Conservation (phyloP, 495 filamentous ascomycete genomes). For the Tuber indicum region DNA sequence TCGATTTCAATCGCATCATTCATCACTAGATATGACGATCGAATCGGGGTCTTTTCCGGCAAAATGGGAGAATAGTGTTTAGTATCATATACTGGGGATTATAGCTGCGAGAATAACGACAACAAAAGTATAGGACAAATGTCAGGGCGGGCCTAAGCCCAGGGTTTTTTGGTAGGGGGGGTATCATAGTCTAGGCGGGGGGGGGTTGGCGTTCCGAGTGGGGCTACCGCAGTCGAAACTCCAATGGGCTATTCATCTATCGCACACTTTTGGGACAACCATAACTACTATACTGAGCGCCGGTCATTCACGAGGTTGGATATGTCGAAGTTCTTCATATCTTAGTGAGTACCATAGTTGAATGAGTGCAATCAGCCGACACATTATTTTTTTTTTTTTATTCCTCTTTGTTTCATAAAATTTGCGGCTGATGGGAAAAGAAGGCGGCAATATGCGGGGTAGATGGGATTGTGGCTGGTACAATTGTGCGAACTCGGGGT, state of each 20-base stretch:
- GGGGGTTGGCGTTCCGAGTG: neutral
- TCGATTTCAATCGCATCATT: neutral
- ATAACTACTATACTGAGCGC: neutral
- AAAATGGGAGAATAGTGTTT: neutral
- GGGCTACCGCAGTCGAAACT: neutral
- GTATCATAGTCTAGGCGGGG: no score
- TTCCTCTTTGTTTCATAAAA: no score
- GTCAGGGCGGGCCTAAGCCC: neutral
- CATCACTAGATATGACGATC: neutral
- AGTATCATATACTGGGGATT: neutral
- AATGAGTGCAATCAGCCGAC: neutral
- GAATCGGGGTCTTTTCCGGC: neutral
- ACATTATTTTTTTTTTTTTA: no score
- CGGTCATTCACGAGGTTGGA: neutral
- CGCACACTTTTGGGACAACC: neutral
- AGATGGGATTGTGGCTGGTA: no score
- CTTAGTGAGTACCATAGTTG: neutral
- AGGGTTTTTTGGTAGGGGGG: no score
- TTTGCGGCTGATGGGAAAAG: neutral
- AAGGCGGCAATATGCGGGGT: no score
- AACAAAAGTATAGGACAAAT: neutral
- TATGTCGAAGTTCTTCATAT: neutral
- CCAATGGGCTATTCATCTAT: neutral
- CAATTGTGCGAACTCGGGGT: no score
- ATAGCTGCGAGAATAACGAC: neutral